These are phyloP conservation scores for Suillus bovinus DNA, from an alignment of 768 basidiomycete species.

Conservation along the genomic window DNA sequence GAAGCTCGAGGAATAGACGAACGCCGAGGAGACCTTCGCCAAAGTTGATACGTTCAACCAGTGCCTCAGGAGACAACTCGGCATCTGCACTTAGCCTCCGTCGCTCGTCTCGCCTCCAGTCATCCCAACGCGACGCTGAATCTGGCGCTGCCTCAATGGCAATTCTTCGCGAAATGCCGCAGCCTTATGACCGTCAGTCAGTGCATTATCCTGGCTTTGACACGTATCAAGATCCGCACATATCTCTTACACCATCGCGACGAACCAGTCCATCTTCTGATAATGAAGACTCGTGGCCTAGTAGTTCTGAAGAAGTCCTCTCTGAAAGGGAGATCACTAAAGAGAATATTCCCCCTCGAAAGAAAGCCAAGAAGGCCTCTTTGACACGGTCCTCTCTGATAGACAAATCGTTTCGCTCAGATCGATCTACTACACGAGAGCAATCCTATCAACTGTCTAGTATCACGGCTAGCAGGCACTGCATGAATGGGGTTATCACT, in stretches of 20 bases:
- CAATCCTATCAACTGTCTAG: neutral
- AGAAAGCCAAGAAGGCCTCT: slow-evolving; percentile 43
- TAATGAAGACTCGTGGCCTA: neutral
- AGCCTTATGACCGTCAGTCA: slow-evolving; percentile 50
- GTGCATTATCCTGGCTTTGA: slow-evolving; percentile 70
- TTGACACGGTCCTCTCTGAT: neutral
- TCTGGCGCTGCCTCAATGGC: slow-evolving; percentile 22
- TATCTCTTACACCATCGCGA: slow-evolving; percentile 11
- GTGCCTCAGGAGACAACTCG: slow-evolving; percentile 9
- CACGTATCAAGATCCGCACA: slow-evolving; percentile 49
- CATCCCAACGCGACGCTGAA: slow-evolving; percentile 19
- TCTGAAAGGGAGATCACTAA: slow-evolving; percentile 46
- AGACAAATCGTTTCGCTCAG: neutral
- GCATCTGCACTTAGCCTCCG: slow-evolving; percentile 6
- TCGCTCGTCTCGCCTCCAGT: slow-evolving; percentile 15
- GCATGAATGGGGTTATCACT: neutral
- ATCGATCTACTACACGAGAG: neutral
- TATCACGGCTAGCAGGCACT: neutral
- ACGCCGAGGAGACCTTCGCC: slow-evolving; percentile 21
- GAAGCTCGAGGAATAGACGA: slow-evolving; percentile 16
- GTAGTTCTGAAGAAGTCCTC: slow-evolving; percentile 13
- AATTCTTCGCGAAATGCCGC: slow-evolving; percentile 41
- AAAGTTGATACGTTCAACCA: slow-evolving; percentile 22
- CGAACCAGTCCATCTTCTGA: slow-evolving; percentile 7
- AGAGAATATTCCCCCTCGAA: slow-evolving; percentile 57